phyloP scores from a whole-genome alignment of 2,329 filamentous ascomycete species.

The Nigrospora sphaerica region DNA sequence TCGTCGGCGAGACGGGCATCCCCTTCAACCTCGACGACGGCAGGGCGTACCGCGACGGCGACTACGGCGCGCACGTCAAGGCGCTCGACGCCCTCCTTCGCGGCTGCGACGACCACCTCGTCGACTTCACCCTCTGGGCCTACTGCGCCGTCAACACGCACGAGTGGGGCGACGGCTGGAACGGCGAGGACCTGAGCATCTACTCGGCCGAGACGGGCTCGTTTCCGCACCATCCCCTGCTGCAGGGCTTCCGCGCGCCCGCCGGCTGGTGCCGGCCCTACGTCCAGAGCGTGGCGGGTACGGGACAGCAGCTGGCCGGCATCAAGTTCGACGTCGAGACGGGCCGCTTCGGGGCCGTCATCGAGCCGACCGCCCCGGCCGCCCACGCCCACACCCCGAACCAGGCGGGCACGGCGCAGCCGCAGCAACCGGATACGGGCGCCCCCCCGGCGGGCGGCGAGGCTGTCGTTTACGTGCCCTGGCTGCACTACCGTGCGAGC shows the following conservation, averaged over 20 bases:
- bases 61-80: conserved; percentile 13
- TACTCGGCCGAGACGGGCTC: conserved; percentile 13
- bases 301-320: not conserved
- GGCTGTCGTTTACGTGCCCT: conserved; percentile 9
- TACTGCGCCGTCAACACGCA: conserved; percentile 13
- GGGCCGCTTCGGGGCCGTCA: conserved; percentile 5
- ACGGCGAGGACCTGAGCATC: conserved; percentile 17
- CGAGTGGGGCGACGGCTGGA: conserved; percentile 17
- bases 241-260: conserved; percentile 8
- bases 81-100: conserved; percentile 12
- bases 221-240: conserved; percentile 7
- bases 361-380: not conserved
- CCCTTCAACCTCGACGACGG: conserved; percentile 13
- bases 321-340: conserved; percentile 9
- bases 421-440: not conserved
- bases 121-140: conserved; percentile 13
- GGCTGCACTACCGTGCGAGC: conserved; percentile 10
- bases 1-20: conserved; percentile 15
- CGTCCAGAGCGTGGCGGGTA: conserved; percentile 6
- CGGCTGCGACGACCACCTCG: conserved; percentile 12
- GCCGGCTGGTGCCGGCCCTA: conserved; percentile 14
- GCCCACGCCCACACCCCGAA: not conserved
- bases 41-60: conserved; percentile 12
- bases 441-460: conserved; percentile 1
- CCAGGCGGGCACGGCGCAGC: not conserved